Base-by-base conservation (phyloP, 208 protist species). In the Polymyxa betae region DNA sequence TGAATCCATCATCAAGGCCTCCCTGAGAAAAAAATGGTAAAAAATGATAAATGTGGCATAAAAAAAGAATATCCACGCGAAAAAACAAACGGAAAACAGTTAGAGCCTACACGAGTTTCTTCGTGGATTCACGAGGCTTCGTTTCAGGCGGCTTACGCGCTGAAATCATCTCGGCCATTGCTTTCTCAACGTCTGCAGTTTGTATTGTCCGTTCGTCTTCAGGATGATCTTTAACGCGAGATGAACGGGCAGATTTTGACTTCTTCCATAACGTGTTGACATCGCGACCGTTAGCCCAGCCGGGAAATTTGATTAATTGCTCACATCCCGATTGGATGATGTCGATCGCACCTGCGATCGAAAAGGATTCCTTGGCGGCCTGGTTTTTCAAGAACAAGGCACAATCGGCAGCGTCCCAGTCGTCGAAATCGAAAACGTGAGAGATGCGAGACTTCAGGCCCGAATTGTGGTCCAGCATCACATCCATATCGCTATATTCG, bases 391-490 rank as follows among this genome's bases (percentile, higher is more conserved):
- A 54, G 43, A 88, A 88, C 77, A 72, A 24, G 35, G 88, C 88
- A 89, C 88, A 90, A 64, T 90, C 88, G 10, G 1, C 32, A 5
- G 52, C 20, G 35, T 12, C n/a, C 88, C 88, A 90, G 35, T 90
- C 88, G 5, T 40, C 35, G 88, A 90, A 90, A 10, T 88, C 88
- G 0, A 89, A 43, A 40, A 16, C 35, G 1, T 89, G 12, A 38
- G 12, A 1, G 38, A 90, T 77, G 10, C 88, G 88, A 1, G 20
- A 44, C n/a, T 89, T 88, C 20, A 90, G 1, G 41, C 88, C 88
- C 38, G 52, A 10, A 64, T 90, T 90, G 49, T 5, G 12, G 88
- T 89, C 68, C 66, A 89, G 60, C 88, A 90, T 90, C n/a, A 35
- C 1, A 43, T 43, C 35, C 24, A 89, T 89, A 10, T 89, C 82